Conservation (phyloP, 257 asterid genomes). For the Cynanchum wilfordii region DNA sequence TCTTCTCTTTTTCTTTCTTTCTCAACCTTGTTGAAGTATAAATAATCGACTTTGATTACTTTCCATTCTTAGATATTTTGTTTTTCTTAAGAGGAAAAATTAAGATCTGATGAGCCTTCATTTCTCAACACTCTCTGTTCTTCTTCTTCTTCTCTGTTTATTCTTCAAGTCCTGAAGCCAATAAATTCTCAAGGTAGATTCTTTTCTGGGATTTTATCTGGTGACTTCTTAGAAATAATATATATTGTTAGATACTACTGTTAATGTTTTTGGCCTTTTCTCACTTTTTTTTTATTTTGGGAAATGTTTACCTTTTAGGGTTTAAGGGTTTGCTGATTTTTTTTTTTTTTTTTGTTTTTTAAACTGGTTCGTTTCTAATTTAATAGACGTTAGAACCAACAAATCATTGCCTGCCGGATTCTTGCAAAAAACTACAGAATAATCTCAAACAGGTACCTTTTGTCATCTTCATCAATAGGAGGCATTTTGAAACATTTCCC, state of each 20-base stretch:
- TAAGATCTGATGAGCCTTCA: not conserved
- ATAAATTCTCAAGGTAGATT: conserved; percentile 18
- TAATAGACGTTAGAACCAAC: conserved; percentile 16
- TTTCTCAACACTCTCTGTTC: not conserved
- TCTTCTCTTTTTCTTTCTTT: not conserved
- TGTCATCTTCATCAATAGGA: conserved; percentile 5
- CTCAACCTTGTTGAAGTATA: conserved; percentile 5
- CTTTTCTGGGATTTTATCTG: conserved; percentile 3
- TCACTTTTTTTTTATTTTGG: conserved; percentile 14
- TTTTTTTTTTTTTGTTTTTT: not conserved
- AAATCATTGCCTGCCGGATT: conserved; percentile 15
- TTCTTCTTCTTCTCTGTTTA: not conserved
- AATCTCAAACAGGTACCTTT: conserved; percentile 9
- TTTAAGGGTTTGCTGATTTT: conserved; percentile 38
- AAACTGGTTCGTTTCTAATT: conserved; percentile 12
- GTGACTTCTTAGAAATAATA: conserved; percentile 7
- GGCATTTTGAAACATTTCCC: not conserved
- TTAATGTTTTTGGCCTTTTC: conserved; percentile 23
- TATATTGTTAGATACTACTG: not conserved
- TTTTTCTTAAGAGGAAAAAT: not conserved
- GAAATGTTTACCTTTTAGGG: conserved; percentile 33
- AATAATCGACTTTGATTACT: conserved; percentile 15
- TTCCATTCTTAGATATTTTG: conserved; percentile 18
- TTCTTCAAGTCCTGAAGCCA: not conserved
- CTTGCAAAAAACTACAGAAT: conserved; percentile 7